phyloP scores from a whole-genome alignment of 139 green algal genomes.

The Chlamydomonas schloesseri region DNA sequence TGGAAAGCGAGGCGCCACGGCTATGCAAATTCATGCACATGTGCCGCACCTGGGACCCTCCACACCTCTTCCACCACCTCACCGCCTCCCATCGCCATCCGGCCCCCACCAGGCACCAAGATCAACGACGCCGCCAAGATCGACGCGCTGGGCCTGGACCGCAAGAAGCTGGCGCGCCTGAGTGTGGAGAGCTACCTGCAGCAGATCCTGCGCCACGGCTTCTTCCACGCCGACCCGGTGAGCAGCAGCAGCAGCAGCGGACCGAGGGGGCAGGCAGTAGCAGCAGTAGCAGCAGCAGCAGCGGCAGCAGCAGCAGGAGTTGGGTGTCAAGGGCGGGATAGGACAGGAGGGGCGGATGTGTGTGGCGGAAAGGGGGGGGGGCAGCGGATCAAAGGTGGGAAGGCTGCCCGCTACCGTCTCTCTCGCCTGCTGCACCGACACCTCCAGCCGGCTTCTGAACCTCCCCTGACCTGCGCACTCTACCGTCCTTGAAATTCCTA shows the following conservation, averaged over 20 bases:
- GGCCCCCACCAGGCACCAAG: constrained; percentile 76
- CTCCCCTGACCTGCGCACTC: no score
- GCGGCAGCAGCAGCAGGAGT: background rate
- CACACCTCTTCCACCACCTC: background rate
- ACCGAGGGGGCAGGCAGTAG: background rate
- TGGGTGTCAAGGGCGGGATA: background rate
- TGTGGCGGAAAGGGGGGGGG: no score
- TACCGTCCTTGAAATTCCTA: no score
- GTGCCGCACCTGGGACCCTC: no score
- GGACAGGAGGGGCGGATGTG: no score
- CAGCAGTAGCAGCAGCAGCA: background rate
- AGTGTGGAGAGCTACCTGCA: constrained; percentile 64
- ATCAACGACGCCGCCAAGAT: constrained; percentile 92
- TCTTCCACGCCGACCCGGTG: constrained; percentile 64
- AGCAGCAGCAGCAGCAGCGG: background rate
- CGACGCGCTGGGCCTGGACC: constrained; percentile 90
- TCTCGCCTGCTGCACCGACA: no score
- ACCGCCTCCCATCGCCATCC: background rate
- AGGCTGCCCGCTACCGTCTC: no score
- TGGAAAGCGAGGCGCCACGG: no score
- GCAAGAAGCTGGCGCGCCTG: constrained; percentile 83
- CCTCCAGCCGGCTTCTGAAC: no score
- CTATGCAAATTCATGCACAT: no score
- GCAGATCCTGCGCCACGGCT: constrained; percentile 68
- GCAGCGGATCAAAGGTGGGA: no score